Base-by-base conservation (phyloP, 495 filamentous ascomycete genomes). In the Lineolata rhizophorae region DNA sequence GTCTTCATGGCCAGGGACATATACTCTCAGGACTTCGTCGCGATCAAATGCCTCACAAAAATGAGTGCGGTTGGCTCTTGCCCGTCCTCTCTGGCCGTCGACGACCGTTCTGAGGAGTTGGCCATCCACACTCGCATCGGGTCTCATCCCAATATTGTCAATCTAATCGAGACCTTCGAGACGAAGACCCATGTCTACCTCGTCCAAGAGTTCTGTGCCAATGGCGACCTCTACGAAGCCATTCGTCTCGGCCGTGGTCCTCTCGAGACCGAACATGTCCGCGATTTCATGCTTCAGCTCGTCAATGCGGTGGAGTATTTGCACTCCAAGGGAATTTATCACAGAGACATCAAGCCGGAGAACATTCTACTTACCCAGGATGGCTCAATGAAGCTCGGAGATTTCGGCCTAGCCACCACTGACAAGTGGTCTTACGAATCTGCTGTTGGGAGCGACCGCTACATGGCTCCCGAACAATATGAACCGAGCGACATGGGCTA, bases 311-410 rank as follows among this genome's bases (percentile, higher is more conserved):
- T 97, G 32, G 72, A 81, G 30, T 80, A 77, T 53, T 80, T 93
- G 62, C 87, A 97, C 48, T 57, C 64, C 39, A 82, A 83, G 47
- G 82, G 80, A 37, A 63, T 95, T 43, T 94, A 84, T 53, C 87
- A 97, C 51, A 82, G 87, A 36, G 87, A 97, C 53, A 94, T 97
- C 67, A 97, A 97, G 60, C 87, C 87, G 5, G 87, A 97, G 64
- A 97, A 97, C 57, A 91, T 97, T 54, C 95, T 97, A 55, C 62
- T 97, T 38, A 76, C 67, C 40, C 64, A 82, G 36, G 65, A 71
- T 31, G 84, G 90, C 16, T 64, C 72, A 27, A 77, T 93, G 73
- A 97, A 97, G 56, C 72, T 97, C 22, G 87, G 87, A 44, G 87
- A 97, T 52, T 90, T 95, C 49, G 87, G 87, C 34, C 62, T 97